A percentile compares a stretch with the other conserved stretches of the same genome.
These are phyloP conservation scores for Phytopythium vexans DNA, from an alignment of 352 stramenopile species.

Conservation along the genomic window DNA sequence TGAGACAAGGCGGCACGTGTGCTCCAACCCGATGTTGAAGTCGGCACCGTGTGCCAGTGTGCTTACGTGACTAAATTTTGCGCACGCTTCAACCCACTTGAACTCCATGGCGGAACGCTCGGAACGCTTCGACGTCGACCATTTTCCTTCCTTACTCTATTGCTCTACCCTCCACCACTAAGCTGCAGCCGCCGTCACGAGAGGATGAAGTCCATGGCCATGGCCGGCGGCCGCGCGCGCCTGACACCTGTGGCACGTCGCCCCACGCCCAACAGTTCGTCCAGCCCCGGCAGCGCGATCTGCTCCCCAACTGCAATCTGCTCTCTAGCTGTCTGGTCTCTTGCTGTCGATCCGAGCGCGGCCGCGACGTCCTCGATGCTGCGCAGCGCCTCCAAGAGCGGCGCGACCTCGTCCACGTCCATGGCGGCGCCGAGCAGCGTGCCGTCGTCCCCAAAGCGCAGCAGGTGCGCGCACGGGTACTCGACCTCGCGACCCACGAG, in stretches of 20 bases:
- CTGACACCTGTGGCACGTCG: neutral
- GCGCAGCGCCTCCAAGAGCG: neutral
- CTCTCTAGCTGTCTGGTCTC: neutral
- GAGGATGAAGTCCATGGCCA: constrained; percentile 29
- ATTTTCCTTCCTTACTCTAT: no score
- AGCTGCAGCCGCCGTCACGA: constrained; percentile 3
- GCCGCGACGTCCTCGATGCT: neutral
- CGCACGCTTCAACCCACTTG: no score
- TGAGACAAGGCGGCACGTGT: no score
- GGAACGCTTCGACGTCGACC: no score
- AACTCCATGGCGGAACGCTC: no score
- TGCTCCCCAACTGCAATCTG: no score
- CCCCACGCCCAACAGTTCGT: neutral
- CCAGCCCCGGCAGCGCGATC: neutral
- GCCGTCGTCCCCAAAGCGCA: constrained; percentile 6
- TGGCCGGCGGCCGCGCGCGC: constrained; percentile 7
- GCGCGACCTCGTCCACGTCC: neutral
- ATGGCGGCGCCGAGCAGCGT: neutral
- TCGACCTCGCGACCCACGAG: neutral
- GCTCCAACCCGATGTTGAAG: no score
- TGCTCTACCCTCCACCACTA: neutral
- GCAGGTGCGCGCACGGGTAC: neutral
- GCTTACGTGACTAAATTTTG: no score
- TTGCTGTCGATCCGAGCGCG: neutral
- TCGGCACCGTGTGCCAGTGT: no score